Conservation (phyloP, 805 yeast species). For the Groenewaldozyma tartarivorans region DNA sequence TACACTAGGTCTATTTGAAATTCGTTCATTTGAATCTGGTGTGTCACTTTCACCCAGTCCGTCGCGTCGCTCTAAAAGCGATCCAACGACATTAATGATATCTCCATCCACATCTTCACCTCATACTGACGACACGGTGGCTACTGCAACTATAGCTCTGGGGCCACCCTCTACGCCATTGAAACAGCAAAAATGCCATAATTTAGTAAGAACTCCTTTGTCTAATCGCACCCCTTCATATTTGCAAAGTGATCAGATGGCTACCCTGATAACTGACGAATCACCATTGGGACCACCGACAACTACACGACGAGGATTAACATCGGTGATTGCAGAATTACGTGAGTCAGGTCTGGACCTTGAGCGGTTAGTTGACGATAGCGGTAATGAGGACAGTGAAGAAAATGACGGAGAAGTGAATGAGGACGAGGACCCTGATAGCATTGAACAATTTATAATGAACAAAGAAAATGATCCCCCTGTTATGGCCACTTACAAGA, state of each 20-base stretch:
- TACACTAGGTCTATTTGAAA: conserved; percentile 63
- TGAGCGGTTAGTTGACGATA: conserved; percentile 5
- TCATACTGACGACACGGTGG: neutral
- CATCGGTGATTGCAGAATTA: conserved; percentile 40
- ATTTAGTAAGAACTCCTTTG: conserved; percentile 7
- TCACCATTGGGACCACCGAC: conserved; percentile 24
- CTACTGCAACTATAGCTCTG: neutral
- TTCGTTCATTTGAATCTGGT: conserved; percentile 15
- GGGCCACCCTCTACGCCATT: neutral
- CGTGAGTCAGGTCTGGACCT: conserved; percentile 16
- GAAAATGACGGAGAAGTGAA: conserved; percentile 5
- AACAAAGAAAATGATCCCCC: conserved; percentile 16
- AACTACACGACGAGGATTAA: conserved; percentile 28
- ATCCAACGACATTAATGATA: neutral
- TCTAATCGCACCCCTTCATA: conserved; percentile 10
- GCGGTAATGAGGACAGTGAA: neutral
- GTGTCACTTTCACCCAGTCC: neutral
- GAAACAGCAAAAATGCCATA: conserved; percentile 1
- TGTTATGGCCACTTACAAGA: conserved; percentile 22
- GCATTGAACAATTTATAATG: conserved; percentile 9
- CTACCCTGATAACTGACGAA: conserved; percentile 1
- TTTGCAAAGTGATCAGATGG: neutral
- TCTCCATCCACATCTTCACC: neutral
- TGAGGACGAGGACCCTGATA: conserved; percentile 7
- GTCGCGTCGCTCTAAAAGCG: neutral